Percentiles rank a stretch among this genome's conserved stretches.
Conservation (phyloP, 345 rosid species). For the Erodium maritimum region DNA sequence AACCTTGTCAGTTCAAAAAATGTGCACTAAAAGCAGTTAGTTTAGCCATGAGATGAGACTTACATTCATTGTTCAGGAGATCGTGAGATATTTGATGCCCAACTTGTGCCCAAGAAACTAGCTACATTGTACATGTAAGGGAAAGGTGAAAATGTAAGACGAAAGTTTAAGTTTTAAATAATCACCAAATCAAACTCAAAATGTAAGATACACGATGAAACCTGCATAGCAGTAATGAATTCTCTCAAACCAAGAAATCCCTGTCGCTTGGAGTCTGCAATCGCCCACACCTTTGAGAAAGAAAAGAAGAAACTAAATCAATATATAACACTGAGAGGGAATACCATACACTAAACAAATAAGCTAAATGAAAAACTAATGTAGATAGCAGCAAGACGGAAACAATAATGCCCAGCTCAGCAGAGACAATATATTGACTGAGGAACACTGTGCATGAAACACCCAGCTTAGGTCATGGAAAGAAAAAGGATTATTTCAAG, state of each 20-base stretch:
- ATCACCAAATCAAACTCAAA: neutral
- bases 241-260: slow-evolving; percentile 76
- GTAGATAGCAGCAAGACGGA: too few species aligned
- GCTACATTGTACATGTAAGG: slow-evolving; percentile 25
- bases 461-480: too few species aligned
- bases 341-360: too few species aligned
- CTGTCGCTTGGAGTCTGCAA: slow-evolving; percentile 78
- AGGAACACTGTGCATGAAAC: too few species aligned
- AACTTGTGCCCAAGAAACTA: slow-evolving; percentile 67
- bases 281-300: slow-evolving; percentile 68
- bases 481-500: too few species aligned
- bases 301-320: neutral
- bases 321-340: neutral
- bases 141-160: slow-evolving; percentile 3
- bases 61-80: slow-evolving; percentile 35
- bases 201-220: too few species aligned
- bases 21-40: too few species aligned
- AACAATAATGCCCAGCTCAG: too few species aligned
- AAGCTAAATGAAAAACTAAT: too few species aligned
- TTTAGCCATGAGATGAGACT: neutral
- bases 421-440: too few species aligned
- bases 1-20: too few species aligned
- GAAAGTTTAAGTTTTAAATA: neutral
- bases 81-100: slow-evolving; percentile 50
- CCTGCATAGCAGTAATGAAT: slow-evolving; percentile 71